A percentile compares a stretch with the other conserved stretches of the same genome.
These are phyloP conservation scores for Candida lessepsii DNA, from an alignment of 805 yeast genomes.

Conservation along the genomic window DNA sequence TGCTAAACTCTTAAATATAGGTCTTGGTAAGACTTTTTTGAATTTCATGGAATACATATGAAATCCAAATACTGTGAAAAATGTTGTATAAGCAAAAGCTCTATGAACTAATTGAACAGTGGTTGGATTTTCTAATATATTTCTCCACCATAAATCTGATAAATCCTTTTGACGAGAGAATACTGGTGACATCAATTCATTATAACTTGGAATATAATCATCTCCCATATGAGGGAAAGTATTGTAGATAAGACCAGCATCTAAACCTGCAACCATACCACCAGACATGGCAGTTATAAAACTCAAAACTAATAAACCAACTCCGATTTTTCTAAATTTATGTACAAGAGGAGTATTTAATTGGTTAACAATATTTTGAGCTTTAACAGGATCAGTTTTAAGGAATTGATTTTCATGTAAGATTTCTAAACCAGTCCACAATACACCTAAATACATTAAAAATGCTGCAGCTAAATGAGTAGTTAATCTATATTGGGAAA, in stretches of 20 bases:
- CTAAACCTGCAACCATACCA: constrained; percentile 96
- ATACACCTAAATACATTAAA: constrained; percentile 79
- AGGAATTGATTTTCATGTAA: constrained; percentile 70
- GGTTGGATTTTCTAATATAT: constrained; percentile 89
- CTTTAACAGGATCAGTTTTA: constrained; percentile 51
- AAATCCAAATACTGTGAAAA: constrained; percentile 63
- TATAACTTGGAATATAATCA: constrained; percentile 65
- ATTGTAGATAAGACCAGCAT: constrained; percentile 95
- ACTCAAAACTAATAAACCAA: constrained; percentile 62
- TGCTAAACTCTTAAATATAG: constrained; percentile 54
- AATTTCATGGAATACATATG: constrained; percentile 65
- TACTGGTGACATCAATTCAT: constrained; percentile 74
- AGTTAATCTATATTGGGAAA: constrained; percentile 90
- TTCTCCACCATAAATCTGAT: constrained; percentile 86
- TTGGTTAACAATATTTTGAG: constrained; percentile 52
- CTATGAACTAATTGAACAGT: constrained; percentile 94
- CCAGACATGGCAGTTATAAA: constrained; percentile 95
- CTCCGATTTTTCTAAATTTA: constrained; percentile 54
- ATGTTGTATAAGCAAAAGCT: constrained; percentile 77
- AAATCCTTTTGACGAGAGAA: constrained; percentile 66
- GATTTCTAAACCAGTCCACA: constrained; percentile 86
- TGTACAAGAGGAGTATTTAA: constrained; percentile 61
- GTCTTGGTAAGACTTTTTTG: constrained; percentile 54
- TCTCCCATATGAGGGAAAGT: constrained; percentile 98
- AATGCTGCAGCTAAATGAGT: constrained; percentile 95